Base-by-base conservation (phyloP, 2,329 filamentous ascomycete species). In the Sporothrix protearum region DNA sequence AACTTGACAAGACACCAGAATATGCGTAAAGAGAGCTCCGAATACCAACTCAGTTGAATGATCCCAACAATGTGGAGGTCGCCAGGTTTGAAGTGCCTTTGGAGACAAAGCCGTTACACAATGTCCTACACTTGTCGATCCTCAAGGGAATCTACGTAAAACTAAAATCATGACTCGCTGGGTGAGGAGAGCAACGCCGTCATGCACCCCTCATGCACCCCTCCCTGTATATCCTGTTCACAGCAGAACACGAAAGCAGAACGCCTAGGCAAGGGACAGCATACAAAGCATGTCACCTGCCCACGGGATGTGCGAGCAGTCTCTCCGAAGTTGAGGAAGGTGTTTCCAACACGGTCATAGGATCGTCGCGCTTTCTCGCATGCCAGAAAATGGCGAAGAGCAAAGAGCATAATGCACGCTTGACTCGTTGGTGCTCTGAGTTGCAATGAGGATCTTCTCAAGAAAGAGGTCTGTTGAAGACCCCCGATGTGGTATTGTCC, bases 391-490 rank as follows among this genome's bases (percentile, higher is more conserved):
- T n/a, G n/a, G n/a, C n/a, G n/a, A n/a, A n/a, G 53, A 28, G 53
- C 28, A 16, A 57, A 57, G n/a, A 63, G 57, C 1, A 14, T 22
- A 16, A 19, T 14, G 12, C 5, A 2, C 33, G 12, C 42, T 22
- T 7, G n/a, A n/a, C n/a, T n/a, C n/a, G n/a, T n/a, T n/a, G n/a
- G n/a, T 30, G 1, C 25, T 33, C 5, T n/a, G 30, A 5, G 16
- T 61, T 12, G 9, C n/a, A 39, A 7, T 55, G 30, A 28, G n/a
- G n/a, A n/a, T n/a, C n/a, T 36, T 19, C 39, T 36, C 30, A 42
- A 51, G 16, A 10, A 33, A 9, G 12, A 45, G 68, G 68, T 70
- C 69, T 70, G 69, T 70, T 70, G 69, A 70, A 70, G 69, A 70
- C 57, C 57, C 49, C 10, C 28, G 33, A 42, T 28, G 49, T 68